Percentiles rank a stretch among this genome's conserved stretches.
phyloP scores from a whole-genome alignment of 164 flowering plant species.

The Aristolochia californica region DNA sequence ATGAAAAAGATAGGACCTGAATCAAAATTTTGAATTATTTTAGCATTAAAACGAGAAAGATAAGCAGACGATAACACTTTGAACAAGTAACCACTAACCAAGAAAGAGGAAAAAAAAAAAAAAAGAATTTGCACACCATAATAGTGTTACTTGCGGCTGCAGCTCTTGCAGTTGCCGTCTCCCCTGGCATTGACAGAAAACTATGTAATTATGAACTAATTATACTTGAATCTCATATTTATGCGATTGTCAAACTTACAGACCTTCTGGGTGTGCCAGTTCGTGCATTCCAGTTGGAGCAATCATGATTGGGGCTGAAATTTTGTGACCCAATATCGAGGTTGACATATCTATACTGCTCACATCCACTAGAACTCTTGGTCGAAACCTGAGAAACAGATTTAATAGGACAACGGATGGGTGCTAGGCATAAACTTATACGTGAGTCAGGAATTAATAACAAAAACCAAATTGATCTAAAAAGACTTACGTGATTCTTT shows the following conservation, averaged over 20 bases:
- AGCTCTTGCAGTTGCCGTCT: conserved; percentile 76
- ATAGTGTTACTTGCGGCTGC: conserved; percentile 61
- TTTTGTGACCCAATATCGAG: conserved; percentile 65
- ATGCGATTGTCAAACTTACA: not conserved
- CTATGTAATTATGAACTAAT: not conserved
- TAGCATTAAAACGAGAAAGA: not conserved
- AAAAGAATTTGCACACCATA: conserved; percentile 50
- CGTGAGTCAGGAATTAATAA: too few species aligned
- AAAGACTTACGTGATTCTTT: conserved; percentile 65
- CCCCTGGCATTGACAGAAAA: conserved; percentile 34
- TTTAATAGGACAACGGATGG: not conserved
- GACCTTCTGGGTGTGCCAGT: conserved; percentile 92
- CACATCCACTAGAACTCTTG: conserved; percentile 83
- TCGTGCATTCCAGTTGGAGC: conserved; percentile 89
- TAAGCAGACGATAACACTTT: too few species aligned
- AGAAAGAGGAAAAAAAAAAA: not conserved
- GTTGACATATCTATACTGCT: conserved; percentile 64
- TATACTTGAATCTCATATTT: not conserved
- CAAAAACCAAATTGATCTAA: not conserved
- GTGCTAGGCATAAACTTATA: not conserved
- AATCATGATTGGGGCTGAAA: conserved; percentile 89
- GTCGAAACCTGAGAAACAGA: conserved; percentile 46
- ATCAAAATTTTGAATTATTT: too few species aligned
- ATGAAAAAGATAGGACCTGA: conserved; percentile 77
- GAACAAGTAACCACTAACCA: not conserved